Evolutionary conservation across 495 filamentous ascomycete species (phyloP).

Genomic region (Penicillium cataractarum): DNA sequence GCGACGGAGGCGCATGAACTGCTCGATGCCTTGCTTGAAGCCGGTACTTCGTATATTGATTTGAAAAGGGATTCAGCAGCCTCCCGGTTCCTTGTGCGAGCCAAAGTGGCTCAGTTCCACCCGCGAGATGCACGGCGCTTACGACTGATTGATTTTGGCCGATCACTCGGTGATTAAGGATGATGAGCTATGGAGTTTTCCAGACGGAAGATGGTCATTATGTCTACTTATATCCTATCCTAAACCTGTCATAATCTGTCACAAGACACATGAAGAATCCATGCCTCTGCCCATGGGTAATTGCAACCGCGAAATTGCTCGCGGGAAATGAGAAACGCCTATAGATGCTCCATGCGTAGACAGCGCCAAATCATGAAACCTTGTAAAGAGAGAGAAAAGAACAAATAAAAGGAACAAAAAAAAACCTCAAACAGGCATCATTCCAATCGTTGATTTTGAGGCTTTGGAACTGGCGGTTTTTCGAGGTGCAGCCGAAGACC

Average conservation of each 20-base stretch:
- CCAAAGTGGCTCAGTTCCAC: conserved; percentile 85
- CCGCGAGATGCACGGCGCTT: conserved; percentile 77
- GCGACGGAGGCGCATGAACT: conserved; percentile 68
- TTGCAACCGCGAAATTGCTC: not conserved
- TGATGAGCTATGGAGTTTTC: not conserved
- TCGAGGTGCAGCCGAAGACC: conserved; percentile 29
- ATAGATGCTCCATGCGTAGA: conserved; percentile 22
- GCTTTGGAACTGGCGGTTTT: conserved; percentile 37
- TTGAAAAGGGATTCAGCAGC: conserved; percentile 78
- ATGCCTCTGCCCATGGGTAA: conserved; percentile 3
- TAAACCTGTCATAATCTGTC: conserved; percentile 1
- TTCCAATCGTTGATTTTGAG: conserved; percentile 44
- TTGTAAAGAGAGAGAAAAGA: conserved; percentile 10
- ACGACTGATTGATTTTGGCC: conserved; percentile 82
- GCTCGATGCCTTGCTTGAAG: conserved; percentile 65
- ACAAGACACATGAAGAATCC: conserved; percentile 11
- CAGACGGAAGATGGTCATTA: conserved; percentile 18
- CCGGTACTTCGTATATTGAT: conserved; percentile 66
- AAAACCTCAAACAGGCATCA: conserved; percentile 48
- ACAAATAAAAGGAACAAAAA: conserved; percentile 14
- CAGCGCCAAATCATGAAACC: conserved; percentile 31
- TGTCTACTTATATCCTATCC: conserved; percentile 22
- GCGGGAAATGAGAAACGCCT: conserved; percentile 25
- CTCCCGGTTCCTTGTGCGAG: conserved; percentile 79
- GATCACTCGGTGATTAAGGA: conserved; percentile 67